These are phyloP conservation scores for Neurospora sp. DNA, from an alignment of 495 filamentous ascomycete species.

Conservation along the genomic window DNA sequence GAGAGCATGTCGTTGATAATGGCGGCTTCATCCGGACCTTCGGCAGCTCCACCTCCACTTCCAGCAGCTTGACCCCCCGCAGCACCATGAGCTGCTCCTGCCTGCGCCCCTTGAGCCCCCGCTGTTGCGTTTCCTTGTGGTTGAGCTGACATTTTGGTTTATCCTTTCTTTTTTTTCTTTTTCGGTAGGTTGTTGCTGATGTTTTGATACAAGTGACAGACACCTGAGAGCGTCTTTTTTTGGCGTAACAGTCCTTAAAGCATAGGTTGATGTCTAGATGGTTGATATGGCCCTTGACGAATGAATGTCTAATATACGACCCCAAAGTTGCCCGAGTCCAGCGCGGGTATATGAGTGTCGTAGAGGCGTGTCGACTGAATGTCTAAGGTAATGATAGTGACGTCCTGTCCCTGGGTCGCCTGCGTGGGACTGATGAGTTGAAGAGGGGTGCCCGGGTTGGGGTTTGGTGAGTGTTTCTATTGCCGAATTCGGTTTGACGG, in stretches of 20 bases:
- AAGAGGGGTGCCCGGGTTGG: not conserved
- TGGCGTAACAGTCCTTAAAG: not conserved
- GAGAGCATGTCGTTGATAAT: constrained; percentile 36
- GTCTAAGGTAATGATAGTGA: not conserved
- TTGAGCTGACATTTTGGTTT: not conserved
- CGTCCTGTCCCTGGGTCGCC: not conserved
- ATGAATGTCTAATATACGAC: not conserved
- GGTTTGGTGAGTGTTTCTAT: not conserved
- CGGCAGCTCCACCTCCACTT: constrained; percentile 3
- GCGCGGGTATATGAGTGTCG: not conserved
- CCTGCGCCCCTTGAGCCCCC: constrained; percentile 1
- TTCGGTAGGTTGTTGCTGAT: not conserved
- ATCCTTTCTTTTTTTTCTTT: not conserved
- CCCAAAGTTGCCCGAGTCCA: not conserved
- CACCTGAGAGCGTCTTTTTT: not conserved
- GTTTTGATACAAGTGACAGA: not conserved
- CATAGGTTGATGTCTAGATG: not conserved
- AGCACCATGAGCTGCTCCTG: constrained; percentile 1
- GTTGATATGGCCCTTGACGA: not conserved
- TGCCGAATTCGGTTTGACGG: not conserved
- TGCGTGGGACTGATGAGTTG: not conserved
- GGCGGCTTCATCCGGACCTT: constrained; percentile 14
- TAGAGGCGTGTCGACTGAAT: not conserved
- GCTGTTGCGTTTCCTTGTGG: constrained; percentile 2
- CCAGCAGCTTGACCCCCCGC: constrained; percentile 2